Percentiles rank a stretch among this genome's conserved stretches.
Evolutionary conservation across 164 flowering plant genomes (phyloP).

Genomic region (Piper longum): DNA sequence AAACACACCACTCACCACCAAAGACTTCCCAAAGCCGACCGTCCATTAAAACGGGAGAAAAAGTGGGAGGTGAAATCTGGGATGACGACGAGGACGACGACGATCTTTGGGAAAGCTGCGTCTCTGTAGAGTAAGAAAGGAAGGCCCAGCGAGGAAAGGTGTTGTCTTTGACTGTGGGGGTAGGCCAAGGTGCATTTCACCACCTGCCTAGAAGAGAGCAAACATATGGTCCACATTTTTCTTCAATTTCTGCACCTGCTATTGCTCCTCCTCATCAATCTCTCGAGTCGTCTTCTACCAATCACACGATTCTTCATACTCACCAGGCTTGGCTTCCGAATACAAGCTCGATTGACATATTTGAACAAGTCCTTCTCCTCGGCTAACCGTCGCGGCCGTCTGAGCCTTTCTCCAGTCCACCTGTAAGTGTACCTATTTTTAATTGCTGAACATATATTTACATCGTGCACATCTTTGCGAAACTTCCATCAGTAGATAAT

Average conservation of each 20-base stretch:
- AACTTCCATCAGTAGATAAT: not conserved
- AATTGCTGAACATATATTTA: not conserved
- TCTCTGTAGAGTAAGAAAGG: not conserved
- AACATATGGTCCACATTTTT: slow-evolving; percentile 2
- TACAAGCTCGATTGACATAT: not conserved
- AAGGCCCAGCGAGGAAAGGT: not conserved
- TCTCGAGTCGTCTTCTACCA: not conserved
- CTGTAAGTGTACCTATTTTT: not conserved
- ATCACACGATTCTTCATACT: not conserved
- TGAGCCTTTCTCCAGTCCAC: not conserved
- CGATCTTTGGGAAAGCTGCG: not conserved
- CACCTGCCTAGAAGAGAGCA: not conserved
- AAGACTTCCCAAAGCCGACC: too few relatives aligned
- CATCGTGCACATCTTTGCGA: not conserved
- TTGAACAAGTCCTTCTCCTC: not conserved
- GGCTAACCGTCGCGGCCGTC: not conserved
- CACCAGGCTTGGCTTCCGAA: not conserved
- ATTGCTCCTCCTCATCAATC: not conserved
- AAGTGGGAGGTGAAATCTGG: too few relatives aligned
- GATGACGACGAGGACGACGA: too few relatives aligned
- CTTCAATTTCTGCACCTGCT: not conserved
- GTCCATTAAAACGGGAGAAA: too few relatives aligned
- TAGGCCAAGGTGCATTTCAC: not conserved
- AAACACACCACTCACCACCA: too few relatives aligned
- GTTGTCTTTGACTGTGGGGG: not conserved